Evolutionary conservation across 192 early-diverging fungal genomes (phyloP), one percentile per base, ranked within the genome.

Genomic region (Chytriomyces sp.): DNA sequence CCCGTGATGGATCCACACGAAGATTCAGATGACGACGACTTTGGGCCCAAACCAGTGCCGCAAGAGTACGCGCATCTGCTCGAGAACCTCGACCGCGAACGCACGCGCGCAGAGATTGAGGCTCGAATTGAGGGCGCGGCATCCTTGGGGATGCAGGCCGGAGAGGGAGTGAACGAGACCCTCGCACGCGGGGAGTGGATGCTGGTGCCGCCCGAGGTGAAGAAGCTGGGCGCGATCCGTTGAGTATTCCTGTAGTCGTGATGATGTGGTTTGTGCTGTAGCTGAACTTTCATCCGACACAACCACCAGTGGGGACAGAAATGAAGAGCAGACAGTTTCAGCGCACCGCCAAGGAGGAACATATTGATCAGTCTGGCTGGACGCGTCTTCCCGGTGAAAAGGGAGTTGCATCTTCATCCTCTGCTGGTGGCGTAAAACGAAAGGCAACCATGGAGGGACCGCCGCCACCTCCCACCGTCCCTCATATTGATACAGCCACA

Each of bases 301-400:
- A 38, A 31, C 28, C 53, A 54, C 33, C 71, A 74, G 73, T 66
- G 17, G 66, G 65, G 6, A 59, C 60, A 36, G 67, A 70, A 33
- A 62, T 76, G 59, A 70, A 76, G 68, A 28, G 49, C 32, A 76
- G 75, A n/a, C 60, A 63, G 30, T 76, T 76, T 49, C 28, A n/a
- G 28, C 26, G 69, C 55, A 38, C 41, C 5, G 26, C 17, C 31
- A 70, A 76, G 54, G 55, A 67, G 36, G 52, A 60, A 32, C 10
- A 6, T 2, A 22, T 76, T 6, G 75, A 76, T 70, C 64, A 70
- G 44, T 56, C 59, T 40, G 59, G 26, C 6, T 76, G 75, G 75
- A 72, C 69, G 26, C 37, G 33, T 22, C 33, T 72, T 0, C 75
- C 75, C 0, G 74, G 65, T 2, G 74, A 75, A 30, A 59, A 39